phyloP scores from a whole-genome alignment of 2,329 filamentous ascomycete genomes.

The Sporothrix phasma region DNA sequence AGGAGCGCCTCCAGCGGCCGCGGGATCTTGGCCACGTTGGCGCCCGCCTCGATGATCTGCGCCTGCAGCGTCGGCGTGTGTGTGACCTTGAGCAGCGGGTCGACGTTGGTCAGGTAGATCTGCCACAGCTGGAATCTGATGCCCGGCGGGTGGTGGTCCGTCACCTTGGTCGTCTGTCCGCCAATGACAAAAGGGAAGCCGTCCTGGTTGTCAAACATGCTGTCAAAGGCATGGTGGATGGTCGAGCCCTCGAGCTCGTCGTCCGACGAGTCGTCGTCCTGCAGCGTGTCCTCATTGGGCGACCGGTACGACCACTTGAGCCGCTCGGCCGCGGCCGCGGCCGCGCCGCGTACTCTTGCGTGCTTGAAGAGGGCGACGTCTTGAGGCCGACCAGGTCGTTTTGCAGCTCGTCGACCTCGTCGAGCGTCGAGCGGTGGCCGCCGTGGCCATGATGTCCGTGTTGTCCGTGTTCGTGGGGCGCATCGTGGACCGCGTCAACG shows the following conservation, averaged over 20 bases:
- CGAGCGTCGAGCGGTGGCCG: conserved; percentile 22
- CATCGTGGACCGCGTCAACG: conserved; percentile 52
- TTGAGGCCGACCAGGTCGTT: conserved; percentile 46
- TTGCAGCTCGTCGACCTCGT: conserved; percentile 48
- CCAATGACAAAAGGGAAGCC: conserved; percentile 50
- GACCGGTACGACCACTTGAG: conserved; percentile 33
- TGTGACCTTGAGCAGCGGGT: conserved; percentile 57
- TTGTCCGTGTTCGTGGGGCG: no score
- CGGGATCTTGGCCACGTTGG: conserved; percentile 43
- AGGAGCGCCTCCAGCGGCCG: conserved; percentile 55
- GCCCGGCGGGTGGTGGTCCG: conserved; percentile 41
- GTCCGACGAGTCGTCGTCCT: conserved; percentile 42
- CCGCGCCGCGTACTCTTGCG: conserved; percentile 22
- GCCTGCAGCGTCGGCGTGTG: conserved; percentile 56
- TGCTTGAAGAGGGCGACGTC: conserved; percentile 39
- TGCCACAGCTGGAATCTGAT: conserved; percentile 59
- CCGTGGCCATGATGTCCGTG: conserved; percentile 16
- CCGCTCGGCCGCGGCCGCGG: not conserved
- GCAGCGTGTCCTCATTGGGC: conserved; percentile 37
- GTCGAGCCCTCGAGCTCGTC: conserved; percentile 45
- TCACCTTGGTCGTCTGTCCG: conserved; percentile 33
- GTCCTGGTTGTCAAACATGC: conserved; percentile 46
- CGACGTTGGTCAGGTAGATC: conserved; percentile 58
- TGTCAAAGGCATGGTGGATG: conserved; percentile 49
- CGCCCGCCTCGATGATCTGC: conserved; percentile 53